Evolutionary conservation across 176 grass and related monocot species (phyloP).

Genomic region (Puccinellia tenuiflora): DNA sequence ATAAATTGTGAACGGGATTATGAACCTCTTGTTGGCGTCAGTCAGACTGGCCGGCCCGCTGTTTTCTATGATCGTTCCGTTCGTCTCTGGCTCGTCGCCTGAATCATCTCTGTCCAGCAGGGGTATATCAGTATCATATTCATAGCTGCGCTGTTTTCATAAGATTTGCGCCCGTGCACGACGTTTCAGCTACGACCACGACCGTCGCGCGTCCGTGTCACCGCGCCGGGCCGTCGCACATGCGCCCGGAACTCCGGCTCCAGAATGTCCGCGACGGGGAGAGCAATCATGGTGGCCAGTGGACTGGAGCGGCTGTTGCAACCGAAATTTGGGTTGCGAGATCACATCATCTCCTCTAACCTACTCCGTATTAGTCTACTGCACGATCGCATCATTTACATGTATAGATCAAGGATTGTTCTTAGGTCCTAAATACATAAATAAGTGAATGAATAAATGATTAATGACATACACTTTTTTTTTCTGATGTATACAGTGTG

Average conservation of each 20-base stretch:
- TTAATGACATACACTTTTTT: not conserved
- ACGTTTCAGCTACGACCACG: no score
- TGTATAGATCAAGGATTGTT: not conserved
- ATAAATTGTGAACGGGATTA: no score
- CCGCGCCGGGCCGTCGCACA: not conserved
- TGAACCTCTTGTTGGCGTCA: no score
- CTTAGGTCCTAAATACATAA: not conserved
- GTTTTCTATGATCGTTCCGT: no score
- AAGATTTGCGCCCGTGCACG: no score
- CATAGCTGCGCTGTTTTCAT: no score
- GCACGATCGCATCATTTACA: not conserved
- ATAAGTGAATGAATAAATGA: no score
- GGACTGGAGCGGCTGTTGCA: not conserved
- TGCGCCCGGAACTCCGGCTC: not conserved
- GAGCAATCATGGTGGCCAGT: not conserved
- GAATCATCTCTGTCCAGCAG: no score
- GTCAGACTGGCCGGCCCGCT: no score
- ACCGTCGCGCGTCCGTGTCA: not conserved
- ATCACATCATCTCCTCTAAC: not conserved
- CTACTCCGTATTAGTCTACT: not conserved
- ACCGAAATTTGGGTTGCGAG: slow-evolving; percentile 19
- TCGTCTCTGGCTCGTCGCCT: no score
- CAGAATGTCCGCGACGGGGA: no score
- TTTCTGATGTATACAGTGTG: not conserved
- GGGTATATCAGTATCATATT: no score